Evolutionary conservation across 2,329 filamentous ascomycete species (phyloP), one percentile per base, ranked within the genome.

Genomic region (Zalaria sp.): DNA sequence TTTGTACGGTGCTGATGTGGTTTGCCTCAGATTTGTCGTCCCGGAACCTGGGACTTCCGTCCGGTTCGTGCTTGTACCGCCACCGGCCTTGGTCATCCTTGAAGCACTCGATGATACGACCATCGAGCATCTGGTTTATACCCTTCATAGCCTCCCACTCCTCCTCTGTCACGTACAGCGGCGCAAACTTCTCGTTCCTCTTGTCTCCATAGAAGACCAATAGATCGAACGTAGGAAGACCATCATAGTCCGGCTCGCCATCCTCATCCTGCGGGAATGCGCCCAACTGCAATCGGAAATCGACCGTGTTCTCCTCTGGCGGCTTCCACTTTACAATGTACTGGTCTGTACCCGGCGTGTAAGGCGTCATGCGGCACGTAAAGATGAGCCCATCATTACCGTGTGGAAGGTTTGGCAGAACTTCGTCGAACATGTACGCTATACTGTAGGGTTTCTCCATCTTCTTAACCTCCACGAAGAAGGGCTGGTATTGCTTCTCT

Each of bases 251-350:
- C 38, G 73, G 57, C 11, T 79, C 80, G 11, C 83, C 80, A 29
- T 76, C 74, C 37, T 75, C 73, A 51, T 91, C 82, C 5, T 69
- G 56, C 0, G 83, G 82, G 54, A 95, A 96, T 8, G 73, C 69
- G 41, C 62, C 66, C 35, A 98, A 72, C 40, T 75, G 75, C 52
- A 96, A 72, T 35, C 82, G 75, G 60, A 94, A 95, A 59, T 98
- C 91, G 51, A 98, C 78, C 0, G 87, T 93, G 65, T 98, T 98
- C 60, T 98, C 91, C 49, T 84, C 72, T 3, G 86, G 85, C 0
- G 89, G 87, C 64, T 98, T 98, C 91, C 91, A 98, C 62, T 98
- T 98, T 34, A 98, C 69, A 48, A 95, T 98, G 59, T 94, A 81
- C 39, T 77, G 76, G 61, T 98, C 91, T 8, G 91, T 98, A 50